Percentiles rank a stretch among this genome's conserved stretches.
These are phyloP conservation scores for Fusarium sp. DNA, from an alignment of 2,329 filamentous ascomycete species.

Conservation along the genomic window DNA sequence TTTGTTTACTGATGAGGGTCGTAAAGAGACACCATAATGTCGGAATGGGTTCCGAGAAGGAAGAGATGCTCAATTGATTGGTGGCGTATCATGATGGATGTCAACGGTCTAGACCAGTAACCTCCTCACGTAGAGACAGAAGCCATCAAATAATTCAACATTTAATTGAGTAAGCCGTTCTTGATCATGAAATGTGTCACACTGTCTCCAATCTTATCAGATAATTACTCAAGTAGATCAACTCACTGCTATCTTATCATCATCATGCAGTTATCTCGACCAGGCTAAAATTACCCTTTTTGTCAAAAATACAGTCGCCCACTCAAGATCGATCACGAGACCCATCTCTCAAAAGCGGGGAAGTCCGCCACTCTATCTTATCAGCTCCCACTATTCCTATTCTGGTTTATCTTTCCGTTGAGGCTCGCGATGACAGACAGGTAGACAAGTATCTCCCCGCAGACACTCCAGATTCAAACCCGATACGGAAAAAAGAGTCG, in stretches of 20 bases:
- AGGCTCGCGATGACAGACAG: constrained; percentile 16
- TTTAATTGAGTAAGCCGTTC: no score
- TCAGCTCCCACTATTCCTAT: constrained; percentile 17
- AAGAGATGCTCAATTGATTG: background rate
- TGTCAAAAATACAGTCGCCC: background rate
- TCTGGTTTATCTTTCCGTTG: constrained; percentile 39
- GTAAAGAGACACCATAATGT: no score
- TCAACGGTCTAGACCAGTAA: background rate
- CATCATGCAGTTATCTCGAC: background rate
- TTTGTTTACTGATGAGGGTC: background rate
- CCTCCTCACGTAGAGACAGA: no score
- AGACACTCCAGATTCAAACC: constrained; percentile 12
- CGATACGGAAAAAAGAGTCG: constrained; percentile 40
- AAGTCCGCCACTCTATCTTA: constrained; percentile 11
- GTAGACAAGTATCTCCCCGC: background rate
- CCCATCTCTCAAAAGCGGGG: background rate
- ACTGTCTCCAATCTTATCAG: background rate
- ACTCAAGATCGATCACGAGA: background rate
- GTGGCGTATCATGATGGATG: background rate
- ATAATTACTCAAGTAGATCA: background rate
- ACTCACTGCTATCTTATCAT: background rate
- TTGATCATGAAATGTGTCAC: background rate
- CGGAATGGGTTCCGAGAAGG: background rate
- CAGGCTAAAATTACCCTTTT: constrained; percentile 28
- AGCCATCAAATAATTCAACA: no score